These are phyloP conservation scores for Cnidoscolus chayamansa DNA, from an alignment of 441 rosid species.

Conservation along the genomic window DNA sequence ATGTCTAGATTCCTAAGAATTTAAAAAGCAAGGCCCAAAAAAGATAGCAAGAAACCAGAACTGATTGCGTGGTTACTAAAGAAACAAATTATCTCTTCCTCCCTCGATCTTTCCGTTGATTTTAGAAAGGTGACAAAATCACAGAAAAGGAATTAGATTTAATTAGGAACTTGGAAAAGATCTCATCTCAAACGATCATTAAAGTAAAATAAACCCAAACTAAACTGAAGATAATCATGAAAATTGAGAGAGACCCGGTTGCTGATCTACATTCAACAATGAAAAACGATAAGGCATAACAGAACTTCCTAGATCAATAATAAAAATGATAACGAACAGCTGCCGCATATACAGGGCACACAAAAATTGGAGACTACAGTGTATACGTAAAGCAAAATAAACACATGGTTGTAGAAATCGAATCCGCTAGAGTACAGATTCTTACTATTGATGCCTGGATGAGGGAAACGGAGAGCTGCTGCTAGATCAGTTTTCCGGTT, in stretches of 20 bases:
- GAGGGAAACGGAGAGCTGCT: neutral
- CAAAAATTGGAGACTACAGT: neutral
- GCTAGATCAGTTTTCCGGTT: neutral
- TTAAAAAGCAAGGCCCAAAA: neutral
- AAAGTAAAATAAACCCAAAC: neutral
- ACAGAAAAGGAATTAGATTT: neutral
- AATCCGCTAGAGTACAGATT: neutral
- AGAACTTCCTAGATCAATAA: conserved; percentile 12
- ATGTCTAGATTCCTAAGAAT: neutral
- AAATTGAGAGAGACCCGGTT: conserved; percentile 5
- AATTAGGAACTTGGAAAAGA: neutral
- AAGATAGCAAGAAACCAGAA: too few relatives aligned
- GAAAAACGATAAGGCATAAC: neutral
- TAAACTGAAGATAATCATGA: neutral
- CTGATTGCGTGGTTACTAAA: neutral
- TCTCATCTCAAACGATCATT: conserved; percentile 18
- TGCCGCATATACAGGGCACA: neutral
- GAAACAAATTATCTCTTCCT: neutral
- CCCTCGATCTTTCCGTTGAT: neutral
- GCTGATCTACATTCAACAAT: neutral
- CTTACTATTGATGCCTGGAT: neutral
- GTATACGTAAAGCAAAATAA: neutral
- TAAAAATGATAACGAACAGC: neutral
- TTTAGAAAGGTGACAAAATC: neutral
- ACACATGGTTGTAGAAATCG: neutral